Conservation (phyloP, 257 asterid species). For the Ajuga chamaepitys region DNA sequence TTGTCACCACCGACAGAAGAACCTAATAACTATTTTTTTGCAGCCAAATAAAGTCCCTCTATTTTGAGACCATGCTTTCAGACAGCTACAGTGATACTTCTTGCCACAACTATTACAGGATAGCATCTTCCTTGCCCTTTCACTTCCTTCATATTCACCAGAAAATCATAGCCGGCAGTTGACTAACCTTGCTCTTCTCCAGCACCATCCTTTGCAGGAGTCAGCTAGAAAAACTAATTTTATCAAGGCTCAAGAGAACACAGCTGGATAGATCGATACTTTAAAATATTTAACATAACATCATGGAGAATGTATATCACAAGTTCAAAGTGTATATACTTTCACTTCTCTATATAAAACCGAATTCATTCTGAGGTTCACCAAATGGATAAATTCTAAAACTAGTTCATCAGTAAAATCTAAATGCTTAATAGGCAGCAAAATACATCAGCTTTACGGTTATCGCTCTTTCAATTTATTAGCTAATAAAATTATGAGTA, state of each 20-base stretch:
- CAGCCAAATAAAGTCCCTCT: slow-evolving; percentile 48
- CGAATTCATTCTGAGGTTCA: no score
- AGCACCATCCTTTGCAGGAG: slow-evolving; percentile 38
- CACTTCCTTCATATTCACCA: slow-evolving; percentile 85
- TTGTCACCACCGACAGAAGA: slow-evolving; percentile 10
- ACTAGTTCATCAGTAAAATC: no score
- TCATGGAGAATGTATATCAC: no score
- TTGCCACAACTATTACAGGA: no score
- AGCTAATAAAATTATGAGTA: no score
- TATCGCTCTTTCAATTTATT: no score
- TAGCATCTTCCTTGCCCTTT: slow-evolving; percentile 79
- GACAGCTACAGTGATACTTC: slow-evolving; percentile 83
- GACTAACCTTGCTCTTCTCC: slow-evolving; percentile 71
- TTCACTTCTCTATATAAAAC: no score
- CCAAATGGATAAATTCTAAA: no score
- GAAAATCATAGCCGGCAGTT: slow-evolving; percentile 75
- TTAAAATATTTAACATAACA: no score
- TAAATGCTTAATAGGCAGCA: no score
- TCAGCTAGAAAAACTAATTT: slow-evolving; percentile 27
- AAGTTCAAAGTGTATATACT: no score
- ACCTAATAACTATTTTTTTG: slow-evolving; percentile 6
- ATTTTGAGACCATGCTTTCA: slow-evolving; percentile 82
- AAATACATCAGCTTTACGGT: no score
- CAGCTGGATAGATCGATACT: not conserved
- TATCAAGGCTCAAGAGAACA: slow-evolving; percentile 13